Conservation (phyloP, 2,329 filamentous ascomycete genomes). For the Epichloe brachyelytri region DNA sequence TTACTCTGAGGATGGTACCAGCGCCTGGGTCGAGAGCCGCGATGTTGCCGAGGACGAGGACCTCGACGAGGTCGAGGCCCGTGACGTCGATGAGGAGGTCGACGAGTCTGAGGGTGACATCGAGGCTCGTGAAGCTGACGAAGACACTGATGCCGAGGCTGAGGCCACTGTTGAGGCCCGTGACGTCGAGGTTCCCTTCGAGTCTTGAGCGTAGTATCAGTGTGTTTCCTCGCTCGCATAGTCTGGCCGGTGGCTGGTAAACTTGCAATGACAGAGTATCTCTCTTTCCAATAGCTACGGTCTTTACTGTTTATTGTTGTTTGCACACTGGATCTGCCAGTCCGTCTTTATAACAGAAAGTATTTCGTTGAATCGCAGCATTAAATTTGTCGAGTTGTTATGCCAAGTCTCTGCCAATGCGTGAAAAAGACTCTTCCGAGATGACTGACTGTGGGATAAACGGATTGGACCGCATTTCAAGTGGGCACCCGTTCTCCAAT, state of each 20-base stretch:
- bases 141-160: background rate
- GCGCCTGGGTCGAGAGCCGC: background rate
- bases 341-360: no score
- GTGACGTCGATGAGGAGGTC: background rate
- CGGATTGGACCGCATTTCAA: no score
- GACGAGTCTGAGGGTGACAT: background rate
- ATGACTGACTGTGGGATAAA: no score
- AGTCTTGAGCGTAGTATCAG: background rate
- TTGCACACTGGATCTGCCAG: no score
- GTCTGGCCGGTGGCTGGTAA: background rate
- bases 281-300: background rate
- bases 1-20: background rate
- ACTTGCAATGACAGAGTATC: background rate
- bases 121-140: background rate
- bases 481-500: no score
- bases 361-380: no score
- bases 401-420: no score
- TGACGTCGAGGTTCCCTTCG: background rate
- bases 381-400: no score
- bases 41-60: background rate
- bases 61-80: background rate
- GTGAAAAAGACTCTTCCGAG: no score
- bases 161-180: background rate
- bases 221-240: background rate
- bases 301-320: no score